Evolutionary conservation across 2,329 filamentous ascomycete species (phyloP).

Genomic region (Whalleya microplaca): DNA sequence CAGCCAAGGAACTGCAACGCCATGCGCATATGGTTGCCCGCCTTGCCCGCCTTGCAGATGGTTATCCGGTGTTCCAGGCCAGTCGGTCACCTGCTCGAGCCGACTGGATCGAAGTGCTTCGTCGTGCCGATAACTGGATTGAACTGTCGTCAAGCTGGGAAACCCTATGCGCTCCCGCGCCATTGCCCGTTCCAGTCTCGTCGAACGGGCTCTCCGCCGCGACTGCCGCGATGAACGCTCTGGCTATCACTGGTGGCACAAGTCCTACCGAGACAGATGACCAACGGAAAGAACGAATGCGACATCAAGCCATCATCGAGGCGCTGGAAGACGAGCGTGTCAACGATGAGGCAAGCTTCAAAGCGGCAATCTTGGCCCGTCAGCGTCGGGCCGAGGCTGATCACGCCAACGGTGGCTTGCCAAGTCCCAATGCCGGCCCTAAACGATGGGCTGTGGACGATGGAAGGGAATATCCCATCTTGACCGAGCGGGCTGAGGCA

Average conservation of each 20-base stretch:
- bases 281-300: constrained; percentile 61
- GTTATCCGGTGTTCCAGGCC: constrained; percentile 79
- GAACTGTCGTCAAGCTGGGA: constrained; percentile 70
- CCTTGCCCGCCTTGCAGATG: constrained; percentile 73
- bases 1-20: constrained; percentile 74
- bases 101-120: constrained; percentile 80
- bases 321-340: constrained; percentile 70
- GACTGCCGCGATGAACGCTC: constrained; percentile 38
- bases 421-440: constrained; percentile 29
- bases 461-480: constrained; percentile 69
- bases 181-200: constrained; percentile 46
- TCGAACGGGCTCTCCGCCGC: constrained; percentile 32
- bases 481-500: constrained; percentile 69
- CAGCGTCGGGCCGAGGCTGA: constrained; percentile 64
- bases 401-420: constrained; percentile 29
- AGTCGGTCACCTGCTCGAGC: constrained; percentile 72
- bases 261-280: constrained; percentile 50
- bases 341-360: constrained; percentile 68
- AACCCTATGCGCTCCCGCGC: constrained; percentile 65
- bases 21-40: constrained; percentile 83
- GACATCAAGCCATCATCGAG: constrained; percentile 68
- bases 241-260: constrained; percentile 39
- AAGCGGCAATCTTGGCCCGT: constrained; percentile 63
- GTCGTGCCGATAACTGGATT: constrained; percentile 71
- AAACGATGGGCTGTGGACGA: constrained; percentile 69